Base-by-base conservation (phyloP, 768 basidiomycete genomes). In the Sarcomyxa edulis region DNA sequence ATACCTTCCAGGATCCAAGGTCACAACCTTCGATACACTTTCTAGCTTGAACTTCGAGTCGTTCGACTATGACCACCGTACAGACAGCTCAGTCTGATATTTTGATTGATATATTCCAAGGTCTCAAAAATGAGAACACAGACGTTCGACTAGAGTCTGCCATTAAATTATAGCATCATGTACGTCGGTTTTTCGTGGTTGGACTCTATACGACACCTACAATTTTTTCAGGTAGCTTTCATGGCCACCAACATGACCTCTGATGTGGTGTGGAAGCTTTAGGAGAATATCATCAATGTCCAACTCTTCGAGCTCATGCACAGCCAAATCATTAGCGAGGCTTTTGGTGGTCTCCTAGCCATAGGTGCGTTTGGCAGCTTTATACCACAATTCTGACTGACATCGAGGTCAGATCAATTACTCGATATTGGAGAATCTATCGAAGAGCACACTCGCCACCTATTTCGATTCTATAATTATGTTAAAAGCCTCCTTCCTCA, bases 401-500 rank as follows among this genome's bases (percentile, higher is more conserved):
- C 31, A 34, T 39, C 19, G 32, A 22, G 35, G 37, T 16, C 31
- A 72, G 90, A 91, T 53, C 73, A 84, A 51, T 72, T 94, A 6
- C 69, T 93, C 31, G 80, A 81, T 35, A 74, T 79, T 32, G 88
- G 89, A 60, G 87, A 88, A 58, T 80, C 78, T 7, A 78, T 88
- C 35, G 85, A 90, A 56, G 81, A 83, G 29, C 71, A 71, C 31
- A 86, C 81, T 51, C 69, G 80, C 27, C 81, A 85, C 47, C 76
- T 88, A 26, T 92, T 86, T 60, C 78, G 88, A 36, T 83, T 94
- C 57, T 90, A 84, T 66, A 89, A 90, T 62, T 94, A 96, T 63
- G 84, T 96, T 60, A 90, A 92, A 55, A 80, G 87, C 28, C 74
- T 95, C n/a, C 72, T 96, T 15, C 91, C 91, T 4, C 89, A 89